A percentile compares a stretch with the other conserved stretches of the same genome.
Evolutionary conservation across 2,329 filamentous ascomycete species (phyloP).

Genomic region (Pseudodiploospora longispora): DNA sequence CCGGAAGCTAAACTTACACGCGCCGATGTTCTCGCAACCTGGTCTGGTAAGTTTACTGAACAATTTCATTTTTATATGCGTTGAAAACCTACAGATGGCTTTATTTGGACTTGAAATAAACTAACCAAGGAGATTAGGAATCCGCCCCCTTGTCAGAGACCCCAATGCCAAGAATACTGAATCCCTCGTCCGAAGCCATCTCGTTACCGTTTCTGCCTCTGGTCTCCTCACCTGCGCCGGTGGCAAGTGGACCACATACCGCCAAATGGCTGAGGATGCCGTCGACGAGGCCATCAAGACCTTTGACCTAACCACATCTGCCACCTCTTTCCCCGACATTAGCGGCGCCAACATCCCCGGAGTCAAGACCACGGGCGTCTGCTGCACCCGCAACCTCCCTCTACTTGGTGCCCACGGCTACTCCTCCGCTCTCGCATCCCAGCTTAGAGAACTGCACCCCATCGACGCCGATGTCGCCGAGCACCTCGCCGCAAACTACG

Average conservation of each 20-base stretch:
- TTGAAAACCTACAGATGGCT: not conserved
- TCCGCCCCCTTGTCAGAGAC: conserved; percentile 72
- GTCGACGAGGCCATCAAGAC: conserved; percentile 68
- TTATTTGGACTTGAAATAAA: not conserved
- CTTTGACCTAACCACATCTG: conserved; percentile 50
- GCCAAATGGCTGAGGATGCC: conserved; percentile 80
- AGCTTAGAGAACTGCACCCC: conserved; percentile 29
- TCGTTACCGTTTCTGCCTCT: conserved; percentile 66
- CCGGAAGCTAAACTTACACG: conserved; percentile 68
- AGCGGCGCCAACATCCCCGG: conserved; percentile 49
- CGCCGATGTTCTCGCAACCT: conserved; percentile 70
- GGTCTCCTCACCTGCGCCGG: conserved; percentile 74
- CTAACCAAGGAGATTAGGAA: conserved; percentile 31
- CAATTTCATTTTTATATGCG: not conserved
- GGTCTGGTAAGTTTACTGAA: conserved; percentile 54
- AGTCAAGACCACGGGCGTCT: conserved; percentile 55
- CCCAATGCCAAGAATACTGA: conserved; percentile 76
- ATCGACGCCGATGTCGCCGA: conserved; percentile 32
- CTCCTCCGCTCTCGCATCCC: conserved; percentile 24
- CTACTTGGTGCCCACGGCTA: conserved; percentile 72
- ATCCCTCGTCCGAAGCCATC: conserved; percentile 73
- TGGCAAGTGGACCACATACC: conserved; percentile 85
- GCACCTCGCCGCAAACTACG: conserved; percentile 34
- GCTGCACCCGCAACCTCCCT: conserved; percentile 66
- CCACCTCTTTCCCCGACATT: conserved; percentile 52